Evolutionary conservation across 2,329 filamentous ascomycete genomes (phyloP), one percentile per base, ranked within the genome.

Genomic region (Decorospora gaudefroyi): DNA sequence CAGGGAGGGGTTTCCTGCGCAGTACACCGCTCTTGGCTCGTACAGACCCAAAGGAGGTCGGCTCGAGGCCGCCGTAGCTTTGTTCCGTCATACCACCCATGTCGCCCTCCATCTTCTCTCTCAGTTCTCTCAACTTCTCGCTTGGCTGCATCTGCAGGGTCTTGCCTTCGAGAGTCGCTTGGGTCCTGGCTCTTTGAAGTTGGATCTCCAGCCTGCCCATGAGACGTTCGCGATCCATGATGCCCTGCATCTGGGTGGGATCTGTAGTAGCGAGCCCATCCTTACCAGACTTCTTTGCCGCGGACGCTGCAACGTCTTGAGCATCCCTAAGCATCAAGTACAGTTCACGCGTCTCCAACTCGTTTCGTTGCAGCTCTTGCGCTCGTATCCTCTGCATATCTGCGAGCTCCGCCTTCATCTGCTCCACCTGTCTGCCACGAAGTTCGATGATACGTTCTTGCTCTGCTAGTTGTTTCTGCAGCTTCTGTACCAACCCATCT

Each of bases 271-370:
- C 78, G 26, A 84, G 72, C 42, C 72, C 76, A 27, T 75, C 75
- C 57, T 77, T 74, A 38, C 71, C 76, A 25, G 59, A 69, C 57
- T 81, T 83, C 65, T 82, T 79, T n/a, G 90, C 88, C 61, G 89
- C 88, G 3, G 92, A 90, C 16, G 90, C 91, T 31, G 92, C 92
- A 55, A 96, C 90, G 64, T 99, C 92, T 72, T 97, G 92, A 25
- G 93, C 92, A 72, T 99, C 93, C 49, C 92, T 85, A 53, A 99
- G 85, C 93, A 99, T 99, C 43, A 99, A 86, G 71, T 97, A 99
- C 15, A 99, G 76, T 72, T 99, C 93, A 74, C 93, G 82, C 2
- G 92, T 97, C 73, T 99, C 93, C 19, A 99, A 77, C 72, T 99
- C 93, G 64, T 96, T 95, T 38, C 93, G 83, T 72, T 97, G 93